Evolutionary conservation across 2,329 filamentous ascomycete genomes (phyloP).

Genomic region (Phoma sp.): DNA sequence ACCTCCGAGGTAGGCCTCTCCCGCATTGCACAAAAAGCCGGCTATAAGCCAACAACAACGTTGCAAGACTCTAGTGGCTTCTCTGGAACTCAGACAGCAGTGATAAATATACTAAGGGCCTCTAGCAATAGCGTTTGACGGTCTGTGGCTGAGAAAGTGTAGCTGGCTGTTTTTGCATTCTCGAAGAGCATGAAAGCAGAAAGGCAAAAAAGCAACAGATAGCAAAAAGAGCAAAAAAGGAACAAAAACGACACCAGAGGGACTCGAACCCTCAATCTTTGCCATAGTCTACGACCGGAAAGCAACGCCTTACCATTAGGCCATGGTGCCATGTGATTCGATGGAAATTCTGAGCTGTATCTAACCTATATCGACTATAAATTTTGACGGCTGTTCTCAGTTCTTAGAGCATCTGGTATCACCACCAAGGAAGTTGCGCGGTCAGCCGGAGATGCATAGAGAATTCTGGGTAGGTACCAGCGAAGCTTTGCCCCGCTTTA

Average conservation of each 20-base stretch:
- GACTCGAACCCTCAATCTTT: slow-evolving; percentile 55
- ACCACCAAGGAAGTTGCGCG: too few relatives aligned
- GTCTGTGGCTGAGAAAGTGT: too few relatives aligned
- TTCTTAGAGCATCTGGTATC: too few relatives aligned
- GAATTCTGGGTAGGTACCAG: not conserved
- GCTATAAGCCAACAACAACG: too few relatives aligned
- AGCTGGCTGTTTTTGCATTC: too few relatives aligned
- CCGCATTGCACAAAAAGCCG: too few relatives aligned
- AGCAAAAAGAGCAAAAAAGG: slow-evolving; percentile 20
- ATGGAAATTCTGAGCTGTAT: not conserved
- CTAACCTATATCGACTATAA: not conserved
- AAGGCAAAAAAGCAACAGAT: not conserved
- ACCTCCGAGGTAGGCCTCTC: not conserved
- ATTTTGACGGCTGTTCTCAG: too few relatives aligned
- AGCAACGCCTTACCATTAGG: slow-evolving; percentile 55
- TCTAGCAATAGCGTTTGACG: too few relatives aligned
- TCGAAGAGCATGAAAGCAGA: too few relatives aligned
- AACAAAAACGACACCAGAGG: slow-evolving; percentile 42
- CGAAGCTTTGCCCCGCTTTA: slow-evolving; percentile 1
- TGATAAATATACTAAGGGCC: too few relatives aligned
- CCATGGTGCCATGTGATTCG: slow-evolving; percentile 41
- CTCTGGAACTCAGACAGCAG: too few relatives aligned
- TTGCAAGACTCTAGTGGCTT: too few relatives aligned
- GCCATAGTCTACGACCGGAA: slow-evolving; percentile 46
- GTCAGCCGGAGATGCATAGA: not conserved